phyloP scores from a whole-genome alignment of 2,329 filamentous ascomycete species.

The Ascocoryne sarcoides region DNA sequence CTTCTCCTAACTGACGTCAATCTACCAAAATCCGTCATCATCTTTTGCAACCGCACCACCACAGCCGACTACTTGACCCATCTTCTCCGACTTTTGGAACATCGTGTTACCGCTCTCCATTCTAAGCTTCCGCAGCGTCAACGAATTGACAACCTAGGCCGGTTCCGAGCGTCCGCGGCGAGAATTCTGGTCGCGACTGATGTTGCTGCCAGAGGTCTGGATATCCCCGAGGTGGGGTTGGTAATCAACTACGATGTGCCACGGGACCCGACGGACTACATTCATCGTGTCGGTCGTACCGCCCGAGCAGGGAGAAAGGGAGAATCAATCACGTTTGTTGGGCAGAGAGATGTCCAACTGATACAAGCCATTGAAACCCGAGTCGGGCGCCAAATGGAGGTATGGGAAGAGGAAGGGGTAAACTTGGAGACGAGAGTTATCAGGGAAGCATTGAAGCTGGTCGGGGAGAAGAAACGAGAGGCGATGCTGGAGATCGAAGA shows the following conservation, averaged over 20 bases:
- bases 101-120: slow-evolving; percentile 87
- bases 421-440: slow-evolving; percentile 88
- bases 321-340: slow-evolving; percentile 78
- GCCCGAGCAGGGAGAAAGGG: slow-evolving; percentile 82
- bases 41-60: slow-evolving; percentile 88
- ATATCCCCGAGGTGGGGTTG: slow-evolving; percentile 84
- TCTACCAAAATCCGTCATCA: slow-evolving; percentile 67
- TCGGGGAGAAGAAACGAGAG: slow-evolving; percentile 90
- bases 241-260: slow-evolving; percentile 96
- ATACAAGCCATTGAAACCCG: slow-evolving; percentile 83
- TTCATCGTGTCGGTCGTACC: slow-evolving; percentile 91
- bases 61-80: slow-evolving; percentile 88
- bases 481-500: slow-evolving; percentile 87
- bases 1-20: slow-evolving; percentile 76
- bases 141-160: slow-evolving; percentile 76
- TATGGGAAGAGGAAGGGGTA: slow-evolving; percentile 83
- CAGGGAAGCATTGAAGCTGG: slow-evolving; percentile 75
- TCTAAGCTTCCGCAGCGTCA: slow-evolving; percentile 79
- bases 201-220: slow-evolving; percentile 85
- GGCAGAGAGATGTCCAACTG: slow-evolving; percentile 85
- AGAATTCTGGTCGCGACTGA: slow-evolving; percentile 91
- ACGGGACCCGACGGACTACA: slow-evolving; percentile 93
- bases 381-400: slow-evolving; percentile 70
- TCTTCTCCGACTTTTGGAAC: slow-evolving; percentile 72
- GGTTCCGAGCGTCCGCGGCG: slow-evolving; percentile 84